Percentiles rank a stretch among this genome's conserved stretches.
Evolutionary conservation across 2,329 filamentous ascomycete species (phyloP).

Genomic region (Alternaria infectoria): DNA sequence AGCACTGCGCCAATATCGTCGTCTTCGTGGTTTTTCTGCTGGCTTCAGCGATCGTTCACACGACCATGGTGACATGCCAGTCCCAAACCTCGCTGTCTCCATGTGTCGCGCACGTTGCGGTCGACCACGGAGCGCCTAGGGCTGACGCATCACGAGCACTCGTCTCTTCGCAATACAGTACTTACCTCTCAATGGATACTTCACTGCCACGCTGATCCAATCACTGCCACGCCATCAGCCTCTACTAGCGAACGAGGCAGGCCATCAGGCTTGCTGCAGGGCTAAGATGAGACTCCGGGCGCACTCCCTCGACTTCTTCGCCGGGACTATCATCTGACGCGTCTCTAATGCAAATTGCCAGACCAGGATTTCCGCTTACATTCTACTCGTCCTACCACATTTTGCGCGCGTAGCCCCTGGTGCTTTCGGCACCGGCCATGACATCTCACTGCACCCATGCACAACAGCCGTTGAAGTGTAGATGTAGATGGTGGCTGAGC

Average conservation of each 20-base stretch:
- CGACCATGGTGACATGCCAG: conserved; percentile 36
- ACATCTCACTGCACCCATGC: conserved; percentile 34
- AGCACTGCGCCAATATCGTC: conserved; percentile 14
- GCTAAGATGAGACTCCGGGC: conserved; percentile 33
- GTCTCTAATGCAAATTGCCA: conserved; percentile 30
- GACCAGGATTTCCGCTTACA: conserved; percentile 33
- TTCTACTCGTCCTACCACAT: conserved; percentile 34
- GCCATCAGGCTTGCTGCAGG: conserved; percentile 34
- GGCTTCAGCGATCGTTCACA: conserved; percentile 26
- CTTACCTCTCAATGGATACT: conserved; percentile 36
- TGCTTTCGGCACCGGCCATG: conserved; percentile 34
- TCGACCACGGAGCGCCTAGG: conserved; percentile 31
- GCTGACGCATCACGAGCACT: conserved; percentile 33
- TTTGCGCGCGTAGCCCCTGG: conserved; percentile 23
- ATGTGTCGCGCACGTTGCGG: conserved; percentile 47
- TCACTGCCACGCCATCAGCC: conserved; percentile 17
- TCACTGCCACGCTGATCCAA: conserved; percentile 22
- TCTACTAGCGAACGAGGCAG: conserved; percentile 16
- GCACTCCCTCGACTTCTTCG: conserved; percentile 24
- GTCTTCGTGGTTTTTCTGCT: conserved; percentile 22
- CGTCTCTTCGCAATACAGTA: conserved; percentile 41
- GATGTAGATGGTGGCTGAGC: conserved; percentile 46
- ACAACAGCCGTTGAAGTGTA: conserved; percentile 46
- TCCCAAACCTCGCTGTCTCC: conserved; percentile 32
- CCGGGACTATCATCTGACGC: conserved; percentile 43